A percentile compares a stretch with the other conserved stretches of the same genome.
These are phyloP conservation scores for Parasitella parasitica DNA, from an alignment of 371 early-diverging fungal genomes.

Conservation along the genomic window DNA sequence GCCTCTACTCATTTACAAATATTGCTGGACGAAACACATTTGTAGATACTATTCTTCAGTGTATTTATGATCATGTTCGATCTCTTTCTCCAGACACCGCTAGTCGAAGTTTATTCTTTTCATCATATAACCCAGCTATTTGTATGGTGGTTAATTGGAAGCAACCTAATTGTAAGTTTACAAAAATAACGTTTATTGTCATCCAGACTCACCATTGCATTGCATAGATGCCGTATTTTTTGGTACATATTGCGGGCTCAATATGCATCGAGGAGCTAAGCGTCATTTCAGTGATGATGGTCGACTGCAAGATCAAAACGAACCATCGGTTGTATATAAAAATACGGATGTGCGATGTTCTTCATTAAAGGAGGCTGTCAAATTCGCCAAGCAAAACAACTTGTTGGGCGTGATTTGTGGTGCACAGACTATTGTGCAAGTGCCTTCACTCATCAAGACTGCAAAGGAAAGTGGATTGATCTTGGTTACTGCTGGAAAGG, in stretches of 20 bases:
- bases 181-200: background rate
- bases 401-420: slow-evolving; percentile 88
- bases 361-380: slow-evolving; percentile 70
- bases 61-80: slow-evolving; percentile 70
- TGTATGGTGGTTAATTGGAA: slow-evolving; percentile 96
- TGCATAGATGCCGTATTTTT: slow-evolving; percentile 83
- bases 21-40: slow-evolving; percentile 72
- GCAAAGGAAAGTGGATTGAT: slow-evolving; percentile 91
- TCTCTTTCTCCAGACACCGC: slow-evolving; percentile 32
- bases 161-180: slow-evolving; percentile 91
- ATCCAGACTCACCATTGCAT: background rate
- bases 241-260: slow-evolving; percentile 75
- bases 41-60: slow-evolving; percentile 83
- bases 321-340: slow-evolving; percentile 19
- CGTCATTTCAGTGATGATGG: slow-evolving; percentile 13
- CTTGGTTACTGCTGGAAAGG: slow-evolving; percentile 80
- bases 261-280: slow-evolving; percentile 51
- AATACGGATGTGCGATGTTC: slow-evolving; percentile 45
- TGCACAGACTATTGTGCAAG: slow-evolving; percentile 84
- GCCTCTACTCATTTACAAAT: slow-evolving; percentile 50
- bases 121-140: slow-evolving; percentile 85
- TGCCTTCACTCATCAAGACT: slow-evolving; percentile 82
- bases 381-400: slow-evolving; percentile 74
- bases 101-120: slow-evolving; percentile 65
- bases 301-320: background rate